These are phyloP conservation scores for Helenozyma rhizophorensis DNA, from an alignment of 805 yeast species.

Conservation along the genomic window DNA sequence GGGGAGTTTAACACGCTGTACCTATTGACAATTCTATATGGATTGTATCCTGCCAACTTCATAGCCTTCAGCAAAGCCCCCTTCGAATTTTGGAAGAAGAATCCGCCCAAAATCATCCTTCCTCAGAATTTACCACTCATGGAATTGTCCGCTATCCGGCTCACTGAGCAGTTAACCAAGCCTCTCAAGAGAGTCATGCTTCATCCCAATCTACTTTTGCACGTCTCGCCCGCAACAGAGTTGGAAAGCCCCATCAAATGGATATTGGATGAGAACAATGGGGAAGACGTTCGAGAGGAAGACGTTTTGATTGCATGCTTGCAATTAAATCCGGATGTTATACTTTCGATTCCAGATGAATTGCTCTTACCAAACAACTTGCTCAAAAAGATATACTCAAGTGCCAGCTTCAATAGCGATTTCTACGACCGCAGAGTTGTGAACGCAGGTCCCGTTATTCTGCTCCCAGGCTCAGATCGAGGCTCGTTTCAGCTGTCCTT, in stretches of 20 bases:
- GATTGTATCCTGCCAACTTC: constrained; percentile 51
- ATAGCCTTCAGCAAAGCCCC: constrained; percentile 42
- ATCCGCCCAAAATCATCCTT: constrained; percentile 14
- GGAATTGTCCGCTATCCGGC: neutral
- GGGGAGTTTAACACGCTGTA: constrained; percentile 25
- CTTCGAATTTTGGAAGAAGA: constrained; percentile 23
- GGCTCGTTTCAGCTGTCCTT: constrained; percentile 2
- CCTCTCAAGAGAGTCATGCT: constrained; percentile 25
- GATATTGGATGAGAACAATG: constrained; percentile 12
- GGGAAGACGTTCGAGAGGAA: constrained; percentile 13
- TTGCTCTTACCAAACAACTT: constrained; percentile 3
- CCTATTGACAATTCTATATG: constrained; percentile 50
- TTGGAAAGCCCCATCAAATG: constrained; percentile 17
- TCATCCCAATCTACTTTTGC: constrained; percentile 45
- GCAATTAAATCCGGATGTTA: constrained; percentile 16
- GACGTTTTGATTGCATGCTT: constrained; percentile 18
- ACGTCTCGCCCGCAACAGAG: constrained; percentile 21
- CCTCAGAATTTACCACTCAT: constrained; percentile 2
- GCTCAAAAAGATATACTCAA: constrained; percentile 4
- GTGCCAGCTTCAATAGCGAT: constrained; percentile 1
- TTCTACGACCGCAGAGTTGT: neutral
- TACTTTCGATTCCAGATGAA: constrained; percentile 13
- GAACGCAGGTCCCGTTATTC: neutral
- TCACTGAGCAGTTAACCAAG: no score
- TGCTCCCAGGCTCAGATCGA: constrained; percentile 1